phyloP scores from a whole-genome alignment of 2,329 filamentous ascomycete species.

The Stachybotrys chartarum region DNA sequence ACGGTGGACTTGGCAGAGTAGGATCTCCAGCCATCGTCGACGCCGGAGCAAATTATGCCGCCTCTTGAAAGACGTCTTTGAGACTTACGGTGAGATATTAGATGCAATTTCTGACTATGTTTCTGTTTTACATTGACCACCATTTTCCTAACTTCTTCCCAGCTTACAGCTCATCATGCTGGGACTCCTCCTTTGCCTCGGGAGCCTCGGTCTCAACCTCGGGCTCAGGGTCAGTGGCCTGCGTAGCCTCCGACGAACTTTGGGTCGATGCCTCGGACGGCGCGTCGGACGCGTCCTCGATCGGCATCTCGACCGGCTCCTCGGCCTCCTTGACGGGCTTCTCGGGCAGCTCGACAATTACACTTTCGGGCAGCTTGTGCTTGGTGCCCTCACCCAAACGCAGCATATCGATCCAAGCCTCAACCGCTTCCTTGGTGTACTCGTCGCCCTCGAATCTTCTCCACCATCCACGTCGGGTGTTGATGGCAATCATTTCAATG shows the following conservation, averaged over 20 bases:
- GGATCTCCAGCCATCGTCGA: background rate
- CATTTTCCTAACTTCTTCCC: slow-evolving; percentile 1
- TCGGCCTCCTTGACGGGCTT: slow-evolving; percentile 15
- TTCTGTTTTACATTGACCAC: background rate
- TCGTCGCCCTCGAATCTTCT: slow-evolving; percentile 54
- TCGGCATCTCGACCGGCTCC: slow-evolving; percentile 7
- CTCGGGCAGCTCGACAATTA: slow-evolving; percentile 39
- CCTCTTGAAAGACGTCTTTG: too few species aligned
- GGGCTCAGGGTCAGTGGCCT: slow-evolving; percentile 17
- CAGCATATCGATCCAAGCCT: slow-evolving; percentile 86
- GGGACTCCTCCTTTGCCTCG: slow-evolving; percentile 14
- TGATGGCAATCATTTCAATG: slow-evolving; percentile 73
- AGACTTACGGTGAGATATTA: background rate
- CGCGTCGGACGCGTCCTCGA: slow-evolving; percentile 6
- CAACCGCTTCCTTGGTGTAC: slow-evolving; percentile 56
- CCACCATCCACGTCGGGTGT: slow-evolving; percentile 83
- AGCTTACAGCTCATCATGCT: slow-evolving; percentile 43
- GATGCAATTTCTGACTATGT: background rate
- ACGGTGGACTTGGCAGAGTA: slow-evolving; percentile 43
- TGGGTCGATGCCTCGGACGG: background rate
- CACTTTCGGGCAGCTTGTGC: slow-evolving; percentile 60
- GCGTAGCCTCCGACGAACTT: slow-evolving; percentile 5
- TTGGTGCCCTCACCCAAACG: slow-evolving; percentile 82
- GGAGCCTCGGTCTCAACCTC: slow-evolving; percentile 18
- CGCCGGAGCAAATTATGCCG: background rate